Conservation (phyloP, 306 rosid genomes). For the Castanospermum australe region DNA sequence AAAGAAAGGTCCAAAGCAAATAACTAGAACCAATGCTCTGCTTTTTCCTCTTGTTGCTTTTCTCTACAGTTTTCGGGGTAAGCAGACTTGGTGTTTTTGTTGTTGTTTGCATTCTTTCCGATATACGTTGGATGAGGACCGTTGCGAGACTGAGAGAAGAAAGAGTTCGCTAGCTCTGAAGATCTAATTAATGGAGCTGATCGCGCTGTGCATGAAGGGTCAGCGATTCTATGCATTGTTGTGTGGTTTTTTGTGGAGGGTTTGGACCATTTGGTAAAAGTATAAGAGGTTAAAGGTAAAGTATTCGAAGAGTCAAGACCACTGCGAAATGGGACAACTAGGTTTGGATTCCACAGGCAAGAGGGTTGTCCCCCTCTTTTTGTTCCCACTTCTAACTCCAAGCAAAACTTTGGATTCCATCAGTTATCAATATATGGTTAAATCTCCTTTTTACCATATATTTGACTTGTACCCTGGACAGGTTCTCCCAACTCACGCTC, state of each 20-base stretch:
- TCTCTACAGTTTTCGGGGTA: constrained; percentile 48
- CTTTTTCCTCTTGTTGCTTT: constrained; percentile 48
- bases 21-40: constrained; percentile 71
- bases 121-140: constrained; percentile 34
- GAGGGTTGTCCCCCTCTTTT: constrained; percentile 22
- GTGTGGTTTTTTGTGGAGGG: background rate
- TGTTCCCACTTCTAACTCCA: background rate
- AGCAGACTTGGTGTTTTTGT: constrained; percentile 60
- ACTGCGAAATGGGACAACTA: background rate
- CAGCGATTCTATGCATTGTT: constrained; percentile 14
- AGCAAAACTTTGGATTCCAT: constrained; percentile 43
- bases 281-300: constrained; percentile 9
- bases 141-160: constrained; percentile 30
- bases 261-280: constrained; percentile 36
- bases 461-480: constrained; percentile 34
- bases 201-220: constrained; percentile 34
- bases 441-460: constrained; percentile 3
- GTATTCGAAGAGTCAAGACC: background rate
- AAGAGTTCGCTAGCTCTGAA: constrained; percentile 8
- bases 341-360: no score
- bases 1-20: constrained; percentile 73
- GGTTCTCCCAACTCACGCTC: background rate
- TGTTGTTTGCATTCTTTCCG: constrained; percentile 50
- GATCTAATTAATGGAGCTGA: background rate
- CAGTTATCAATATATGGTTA: background rate